Evolutionary conservation across 768 basidiomycete genomes (phyloP), one percentile per base, ranked within the genome.

Genomic region (Mycena polygramma): DNA sequence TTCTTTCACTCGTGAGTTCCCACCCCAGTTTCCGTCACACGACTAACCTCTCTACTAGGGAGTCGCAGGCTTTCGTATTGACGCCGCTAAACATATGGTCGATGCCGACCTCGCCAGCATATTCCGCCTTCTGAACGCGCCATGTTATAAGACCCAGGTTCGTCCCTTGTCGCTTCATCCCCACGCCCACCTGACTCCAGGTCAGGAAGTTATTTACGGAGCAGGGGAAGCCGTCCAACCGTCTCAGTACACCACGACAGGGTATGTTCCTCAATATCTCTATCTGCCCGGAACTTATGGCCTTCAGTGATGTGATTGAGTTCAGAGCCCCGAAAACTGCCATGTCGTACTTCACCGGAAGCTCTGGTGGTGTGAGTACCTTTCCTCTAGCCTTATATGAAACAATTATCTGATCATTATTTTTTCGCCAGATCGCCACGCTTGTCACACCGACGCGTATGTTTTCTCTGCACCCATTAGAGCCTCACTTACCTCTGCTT

Each of bases 121-220:
- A 26, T 24, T 41, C 37, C 5, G 5, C 17, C 65, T 41, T 8
- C 17, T 66, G 26, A 59, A 41, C 19, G 37, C 22, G 30, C 65
- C 65, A 22, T 66, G 51, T 39, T 66, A 53, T 22, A 57, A 51
- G 26, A 66, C 65, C 17, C 65, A 66, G 41, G 65, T 66, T 51
- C n/a, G 65, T 45, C 45, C 30, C 30, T 45, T 13, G 2, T 20
- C 22, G 20, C 20, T 51, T 10, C 14, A 7, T 57, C 15, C 9
- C 24, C 11, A 1, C 10, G 0, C 15, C 41, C 19, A 14, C 52
- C 57, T 59, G 26, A 66, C 39, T 11, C 17, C 57, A 35, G 14
- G n/a, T 22, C 24, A 66, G 65, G 65, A 66, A 53, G 65, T 66
- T 20, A 59, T 66, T 43, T 76, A 69, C 37, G 75, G 75, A 3